Evolutionary conservation across 78 protist species (phyloP).

Genomic region (Dictyostelium brefeldianum): DNA sequence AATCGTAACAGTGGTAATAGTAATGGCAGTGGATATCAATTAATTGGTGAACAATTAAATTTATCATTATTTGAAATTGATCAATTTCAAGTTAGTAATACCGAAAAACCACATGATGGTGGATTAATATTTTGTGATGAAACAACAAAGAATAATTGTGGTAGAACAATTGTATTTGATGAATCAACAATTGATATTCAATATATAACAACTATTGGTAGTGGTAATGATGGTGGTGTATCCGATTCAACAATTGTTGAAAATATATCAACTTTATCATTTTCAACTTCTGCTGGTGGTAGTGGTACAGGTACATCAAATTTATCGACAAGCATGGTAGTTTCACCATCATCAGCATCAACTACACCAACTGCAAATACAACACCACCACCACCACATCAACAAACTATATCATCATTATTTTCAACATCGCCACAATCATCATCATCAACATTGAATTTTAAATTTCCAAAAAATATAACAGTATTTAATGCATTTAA

Average conservation of each 20-base stretch:
- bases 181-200: slow-evolving; percentile 6
- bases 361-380: background rate
- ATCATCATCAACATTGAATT: background rate
- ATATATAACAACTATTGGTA: background rate
- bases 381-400: background rate
- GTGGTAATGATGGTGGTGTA: background rate
- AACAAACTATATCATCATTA: background rate
- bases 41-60: background rate
- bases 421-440: background rate
- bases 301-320: too few relatives aligned
- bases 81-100: background rate
- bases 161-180: slow-evolving; percentile 44
- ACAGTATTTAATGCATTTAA: slow-evolving; percentile 30
- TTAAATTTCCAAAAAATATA: background rate
- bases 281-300: background rate
- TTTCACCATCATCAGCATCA: background rate
- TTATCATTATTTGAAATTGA: background rate
- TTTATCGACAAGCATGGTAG: too few relatives aligned
- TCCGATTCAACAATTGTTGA: background rate
- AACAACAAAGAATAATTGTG: slow-evolving; percentile 39
- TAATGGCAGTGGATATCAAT: background rate
- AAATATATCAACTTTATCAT: background rate
- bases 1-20: background rate
- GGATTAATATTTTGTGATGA: slow-evolving; percentile 59
- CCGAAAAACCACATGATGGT: slow-evolving; percentile 20